A percentile compares a stretch with the other conserved stretches of the same genome.
phyloP scores from a whole-genome alignment of 2,329 filamentous ascomycete genomes.

The Apiospora koreana region DNA sequence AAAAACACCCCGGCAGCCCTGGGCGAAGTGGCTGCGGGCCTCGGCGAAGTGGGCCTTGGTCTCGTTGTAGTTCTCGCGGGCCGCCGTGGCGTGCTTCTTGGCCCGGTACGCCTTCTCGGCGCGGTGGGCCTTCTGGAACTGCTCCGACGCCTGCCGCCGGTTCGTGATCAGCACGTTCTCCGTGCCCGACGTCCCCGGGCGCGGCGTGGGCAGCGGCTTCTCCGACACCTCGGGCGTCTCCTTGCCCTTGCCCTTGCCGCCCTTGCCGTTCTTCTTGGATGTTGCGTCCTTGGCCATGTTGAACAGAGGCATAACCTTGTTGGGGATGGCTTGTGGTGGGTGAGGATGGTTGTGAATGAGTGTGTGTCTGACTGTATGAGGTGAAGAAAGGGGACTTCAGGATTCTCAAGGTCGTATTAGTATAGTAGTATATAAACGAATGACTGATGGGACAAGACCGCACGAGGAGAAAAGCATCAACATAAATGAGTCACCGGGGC shows the following conservation, averaged over 20 bases:
- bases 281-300: constrained; percentile 8
- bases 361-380: background rate
- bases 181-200: constrained; percentile 45
- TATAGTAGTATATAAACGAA: background rate
- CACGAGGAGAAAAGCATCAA: background rate
- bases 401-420: background rate
- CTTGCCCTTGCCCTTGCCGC: constrained; percentile 18
- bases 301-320: constrained; percentile 10
- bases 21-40: constrained; percentile 36
- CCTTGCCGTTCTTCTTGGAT: constrained; percentile 16
- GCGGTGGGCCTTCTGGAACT: constrained; percentile 38
- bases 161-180: constrained; percentile 42
- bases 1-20: constrained; percentile 34
- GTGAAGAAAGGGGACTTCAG: background rate
- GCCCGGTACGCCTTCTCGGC: constrained; percentile 43
- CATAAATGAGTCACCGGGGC: background rate
- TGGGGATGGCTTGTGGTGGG: background rate
- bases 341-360: background rate
- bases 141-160: constrained; percentile 38
- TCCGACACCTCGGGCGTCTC: constrained; percentile 9
- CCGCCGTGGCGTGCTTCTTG: constrained; percentile 41
- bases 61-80: constrained; percentile 38
- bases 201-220: constrained; percentile 19
- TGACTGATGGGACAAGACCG: constrained; percentile 6
- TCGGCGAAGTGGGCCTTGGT: constrained; percentile 41